Conservation (phyloP, 1,284 basidiomycete genomes). For the Vanrija sp. region DNA sequence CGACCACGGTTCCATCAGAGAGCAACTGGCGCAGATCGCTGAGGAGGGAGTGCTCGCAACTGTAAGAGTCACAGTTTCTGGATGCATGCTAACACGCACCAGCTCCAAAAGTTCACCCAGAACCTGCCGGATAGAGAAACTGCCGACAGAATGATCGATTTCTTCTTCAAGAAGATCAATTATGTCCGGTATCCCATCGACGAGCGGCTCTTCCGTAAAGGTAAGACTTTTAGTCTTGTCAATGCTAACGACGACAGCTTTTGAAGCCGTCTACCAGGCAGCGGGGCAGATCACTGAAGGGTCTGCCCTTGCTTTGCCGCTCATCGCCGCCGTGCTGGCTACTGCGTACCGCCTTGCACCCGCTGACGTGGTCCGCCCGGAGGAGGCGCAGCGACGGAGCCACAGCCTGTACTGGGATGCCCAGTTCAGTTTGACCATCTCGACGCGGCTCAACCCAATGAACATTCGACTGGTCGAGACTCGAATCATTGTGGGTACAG, state of each 20-base stretch:
- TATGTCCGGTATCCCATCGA: slow-evolving; percentile 89
- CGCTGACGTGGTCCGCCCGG: slow-evolving; percentile 69
- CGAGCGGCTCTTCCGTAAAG: slow-evolving; percentile 68
- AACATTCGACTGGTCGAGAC: slow-evolving; percentile 84
- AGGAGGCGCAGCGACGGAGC: slow-evolving; percentile 65
- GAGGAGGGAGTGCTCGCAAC: slow-evolving; percentile 62
- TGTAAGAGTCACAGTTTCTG: slow-evolving; percentile 67
- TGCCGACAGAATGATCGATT: slow-evolving; percentile 58
- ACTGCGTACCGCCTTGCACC: slow-evolving; percentile 81
- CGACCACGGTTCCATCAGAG: slow-evolving; percentile 32
- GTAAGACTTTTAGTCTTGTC: slow-evolving; percentile 9
- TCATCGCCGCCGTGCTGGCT: slow-evolving; percentile 85
- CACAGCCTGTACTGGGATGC: slow-evolving; percentile 79
- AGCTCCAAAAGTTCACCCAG: slow-evolving; percentile 63
- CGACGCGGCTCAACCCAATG: slow-evolving; percentile 81
- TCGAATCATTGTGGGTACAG: slow-evolving; percentile 64
- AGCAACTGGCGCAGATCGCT: slow-evolving; percentile 59
- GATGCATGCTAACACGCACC: slow-evolving; percentile 1
- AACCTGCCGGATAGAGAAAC: slow-evolving; percentile 70
- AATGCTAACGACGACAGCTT: slow-evolving; percentile 49
- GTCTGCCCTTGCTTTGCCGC: slow-evolving; percentile 56
- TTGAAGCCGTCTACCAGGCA: slow-evolving; percentile 64
- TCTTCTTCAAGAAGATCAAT: slow-evolving; percentile 61
- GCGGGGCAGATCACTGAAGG: slow-evolving; percentile 10
- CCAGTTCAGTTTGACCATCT: slow-evolving; percentile 3